Evolutionary conservation across 805 yeast genomes (phyloP).

Genomic region (Grigorovia transvaalensis): DNA sequence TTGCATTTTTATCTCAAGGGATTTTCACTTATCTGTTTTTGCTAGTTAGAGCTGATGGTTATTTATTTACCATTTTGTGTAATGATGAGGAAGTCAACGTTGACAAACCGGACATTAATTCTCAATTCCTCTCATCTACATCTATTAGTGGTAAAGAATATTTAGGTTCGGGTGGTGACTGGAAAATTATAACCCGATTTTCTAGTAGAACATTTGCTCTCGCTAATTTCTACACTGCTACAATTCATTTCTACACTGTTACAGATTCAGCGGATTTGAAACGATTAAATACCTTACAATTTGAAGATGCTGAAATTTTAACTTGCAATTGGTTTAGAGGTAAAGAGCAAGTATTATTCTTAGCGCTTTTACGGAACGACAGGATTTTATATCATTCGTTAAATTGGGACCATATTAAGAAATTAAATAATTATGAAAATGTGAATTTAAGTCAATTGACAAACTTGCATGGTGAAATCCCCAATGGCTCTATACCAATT

Average conservation of each 20-base stretch:
- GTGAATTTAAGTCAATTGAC: conserved; percentile 7
- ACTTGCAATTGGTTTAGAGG: not conserved
- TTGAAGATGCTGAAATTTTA: not conserved
- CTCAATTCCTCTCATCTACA: not conserved
- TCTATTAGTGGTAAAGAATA: not conserved
- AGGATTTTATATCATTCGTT: not conserved
- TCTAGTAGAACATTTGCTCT: conserved; percentile 11
- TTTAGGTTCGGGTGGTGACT: not conserved
- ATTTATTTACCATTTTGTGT: conserved; percentile 10
- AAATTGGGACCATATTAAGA: not conserved
- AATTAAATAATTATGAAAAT: not conserved
- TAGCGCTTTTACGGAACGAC: not conserved
- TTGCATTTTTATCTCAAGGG: not conserved
- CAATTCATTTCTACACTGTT: conserved; percentile 17
- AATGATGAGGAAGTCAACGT: not conserved
- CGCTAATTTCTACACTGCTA: conserved; percentile 7
- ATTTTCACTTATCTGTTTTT: conserved; percentile 6
- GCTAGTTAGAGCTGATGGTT: conserved; percentile 12
- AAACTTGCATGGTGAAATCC: conserved; percentile 10
- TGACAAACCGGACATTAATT: too few relatives aligned
- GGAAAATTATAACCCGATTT: conserved; percentile 11
- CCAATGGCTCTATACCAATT: conserved; percentile 14
- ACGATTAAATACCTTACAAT: not conserved
- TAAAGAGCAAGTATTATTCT: not conserved
- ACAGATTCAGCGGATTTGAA: not conserved